Percentiles rank a stretch among this genome's conserved stretches.
phyloP scores from a whole-genome alignment of 1,284 basidiomycete species.

The Ceratobasidium theobromae region DNA sequence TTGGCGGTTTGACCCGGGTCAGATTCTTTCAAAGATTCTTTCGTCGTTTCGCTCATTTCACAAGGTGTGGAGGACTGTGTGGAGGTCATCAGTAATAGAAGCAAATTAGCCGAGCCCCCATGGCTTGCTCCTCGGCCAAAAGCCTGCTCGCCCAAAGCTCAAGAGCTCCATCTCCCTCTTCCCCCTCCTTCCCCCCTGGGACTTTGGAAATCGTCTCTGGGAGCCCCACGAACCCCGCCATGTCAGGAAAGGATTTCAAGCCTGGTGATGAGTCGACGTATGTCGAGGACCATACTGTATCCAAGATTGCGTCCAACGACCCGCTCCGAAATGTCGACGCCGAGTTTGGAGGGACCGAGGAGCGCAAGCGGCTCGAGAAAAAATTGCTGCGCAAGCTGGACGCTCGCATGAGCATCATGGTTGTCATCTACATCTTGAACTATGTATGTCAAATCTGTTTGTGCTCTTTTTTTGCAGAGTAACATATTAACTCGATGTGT shows the following conservation, averaged over 20 bases:
- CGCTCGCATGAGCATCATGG: slow-evolving; percentile 34
- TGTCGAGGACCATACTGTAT: slow-evolving; percentile 20
- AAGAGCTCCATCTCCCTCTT: slow-evolving; percentile 7
- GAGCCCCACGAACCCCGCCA: not conserved
- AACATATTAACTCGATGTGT: not conserved
- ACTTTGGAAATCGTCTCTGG: not conserved
- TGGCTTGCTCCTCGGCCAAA: slow-evolving; percentile 1
- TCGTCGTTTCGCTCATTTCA: too few species aligned
- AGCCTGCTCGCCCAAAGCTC: slow-evolving; percentile 7
- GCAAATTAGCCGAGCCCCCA: not conserved
- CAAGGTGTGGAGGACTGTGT: too few species aligned
- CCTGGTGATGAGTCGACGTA: not conserved
- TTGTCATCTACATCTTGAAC: slow-evolving; percentile 35
- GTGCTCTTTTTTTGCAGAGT: not conserved
- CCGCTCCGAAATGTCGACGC: slow-evolving; percentile 30
- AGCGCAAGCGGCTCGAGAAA: slow-evolving; percentile 35
- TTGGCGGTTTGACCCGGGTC: not conserved
- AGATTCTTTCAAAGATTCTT: too few species aligned
- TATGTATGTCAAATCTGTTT: not conserved
- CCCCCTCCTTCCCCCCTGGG: slow-evolving; percentile 3
- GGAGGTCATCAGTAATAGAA: not conserved
- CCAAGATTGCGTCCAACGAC: slow-evolving; percentile 29
- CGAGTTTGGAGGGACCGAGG: slow-evolving; percentile 36
- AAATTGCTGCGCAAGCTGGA: slow-evolving; percentile 39
- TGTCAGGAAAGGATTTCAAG: not conserved